Evolutionary conservation across 2,329 filamentous ascomycete genomes (phyloP), one percentile per base, ranked within the genome.

Genomic region (Colletotrichum tabaci): DNA sequence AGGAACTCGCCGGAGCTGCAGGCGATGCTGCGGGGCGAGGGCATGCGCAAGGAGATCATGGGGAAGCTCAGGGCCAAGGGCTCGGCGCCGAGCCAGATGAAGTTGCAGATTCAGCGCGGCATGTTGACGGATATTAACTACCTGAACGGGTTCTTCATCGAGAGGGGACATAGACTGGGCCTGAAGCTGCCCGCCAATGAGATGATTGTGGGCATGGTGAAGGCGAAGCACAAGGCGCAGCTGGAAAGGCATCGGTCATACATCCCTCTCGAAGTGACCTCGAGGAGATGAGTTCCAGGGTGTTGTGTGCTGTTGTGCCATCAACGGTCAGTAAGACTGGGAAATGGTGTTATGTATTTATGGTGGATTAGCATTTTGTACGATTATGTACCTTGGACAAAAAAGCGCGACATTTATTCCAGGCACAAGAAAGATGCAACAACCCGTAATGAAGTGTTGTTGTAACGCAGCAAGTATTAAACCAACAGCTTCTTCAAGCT

Each of bases 61-160:
- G 82, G 87, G 5, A 86, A 84, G 64, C 83, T 93, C 61, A 91
- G 89, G 15, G 84, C 85, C 15, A 82, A 87, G 66, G 89, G 91
- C 62, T 83, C 86, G 7, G 80, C 81, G 10, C 76, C 80, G 52
- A 93, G 90, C 76, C 87, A 85, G 23, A 94, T 97, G 90, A 83
- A 93, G 7, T 86, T 88, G 64, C 90, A 92, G 76, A 84, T 95
- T 15, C 83, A 89, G 13, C 80, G 82, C 1, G 92, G 93, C 1
- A 83, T 84, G 72, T 82, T 86, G 69, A 94, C 94, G 0, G 94
- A 98, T 77, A 89, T 98, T 50, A 90, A 95, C 56, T 97, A 92
- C 77, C 88, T 96, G 75, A 98, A 97, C 79, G 96, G 95, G 0
- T 99, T 96, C 83, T 92, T 99, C 71, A 87, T 97, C 42, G 87